Evolutionary conservation across 768 basidiomycete species (phyloP).

Genomic region (Peribolospora baueri): DNA sequence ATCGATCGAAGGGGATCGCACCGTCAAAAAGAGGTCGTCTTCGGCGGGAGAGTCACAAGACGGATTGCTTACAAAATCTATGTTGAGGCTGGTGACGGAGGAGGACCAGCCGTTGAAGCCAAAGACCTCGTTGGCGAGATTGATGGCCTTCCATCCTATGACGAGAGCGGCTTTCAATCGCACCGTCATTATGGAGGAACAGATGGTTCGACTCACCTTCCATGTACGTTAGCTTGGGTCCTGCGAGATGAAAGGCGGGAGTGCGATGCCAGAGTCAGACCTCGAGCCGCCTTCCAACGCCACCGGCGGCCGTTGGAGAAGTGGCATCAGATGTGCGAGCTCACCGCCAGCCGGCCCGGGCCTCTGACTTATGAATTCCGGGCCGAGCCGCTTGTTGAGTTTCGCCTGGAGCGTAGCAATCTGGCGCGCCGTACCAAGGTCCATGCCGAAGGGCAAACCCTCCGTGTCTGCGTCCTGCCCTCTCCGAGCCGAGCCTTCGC

Average conservation of each 20-base stretch:
- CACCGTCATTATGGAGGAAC: no score
- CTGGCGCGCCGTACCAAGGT: constrained; percentile 9
- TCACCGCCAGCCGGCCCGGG: constrained; percentile 41
- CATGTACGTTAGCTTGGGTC: constrained; percentile 70
- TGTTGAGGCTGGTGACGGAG: constrained; percentile 43
- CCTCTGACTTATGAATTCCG: constrained; percentile 70
- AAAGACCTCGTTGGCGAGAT: constrained; percentile 92
- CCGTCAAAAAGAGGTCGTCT: background rate
- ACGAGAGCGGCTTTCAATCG: no score
- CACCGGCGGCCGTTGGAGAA: background rate
- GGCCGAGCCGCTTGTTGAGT: constrained; percentile 63
- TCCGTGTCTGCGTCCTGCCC: no score
- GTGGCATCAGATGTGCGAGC: background rate
- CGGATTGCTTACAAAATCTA: constrained; percentile 17
- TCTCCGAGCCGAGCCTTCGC: no score
- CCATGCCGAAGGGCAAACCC: no score
- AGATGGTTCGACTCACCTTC: constrained; percentile 27
- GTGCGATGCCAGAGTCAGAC: background rate
- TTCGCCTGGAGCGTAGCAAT: constrained; percentile 55
- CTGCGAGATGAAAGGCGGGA: constrained; percentile 40
- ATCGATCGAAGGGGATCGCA: background rate
- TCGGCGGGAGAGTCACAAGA: background rate
- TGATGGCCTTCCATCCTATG: constrained; percentile 73
- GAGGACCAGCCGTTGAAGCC: constrained; percentile 95
- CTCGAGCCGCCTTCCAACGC: background rate